Evolutionary conservation across 2,329 filamentous ascomycete genomes (phyloP).

Genomic region (Dothideomycetes sp.): DNA sequence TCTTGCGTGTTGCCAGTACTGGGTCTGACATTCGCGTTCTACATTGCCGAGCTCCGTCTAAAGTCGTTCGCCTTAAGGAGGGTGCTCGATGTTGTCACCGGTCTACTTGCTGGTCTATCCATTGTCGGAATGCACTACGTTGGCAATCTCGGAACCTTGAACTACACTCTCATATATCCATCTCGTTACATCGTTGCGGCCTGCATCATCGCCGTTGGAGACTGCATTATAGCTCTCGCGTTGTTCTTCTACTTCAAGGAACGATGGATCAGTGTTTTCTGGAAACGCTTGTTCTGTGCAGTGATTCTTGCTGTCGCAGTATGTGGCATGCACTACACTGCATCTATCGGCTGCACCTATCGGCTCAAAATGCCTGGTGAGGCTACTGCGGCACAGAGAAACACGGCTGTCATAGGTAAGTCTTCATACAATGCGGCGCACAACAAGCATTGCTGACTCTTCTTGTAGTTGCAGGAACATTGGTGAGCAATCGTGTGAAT

Average conservation of each 20-base stretch:
- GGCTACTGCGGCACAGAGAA: slow-evolving; percentile 33
- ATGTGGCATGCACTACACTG: slow-evolving; percentile 82
- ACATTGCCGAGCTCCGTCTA: slow-evolving; percentile 44
- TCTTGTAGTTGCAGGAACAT: slow-evolving; percentile 58
- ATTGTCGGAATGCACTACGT: slow-evolving; percentile 83
- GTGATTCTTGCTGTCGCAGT: slow-evolving; percentile 61
- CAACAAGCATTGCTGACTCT: too few relatives aligned
- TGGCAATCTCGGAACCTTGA: slow-evolving; percentile 71
- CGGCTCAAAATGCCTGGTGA: slow-evolving; percentile 37
- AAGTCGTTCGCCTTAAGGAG: slow-evolving; percentile 19
- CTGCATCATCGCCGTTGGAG: slow-evolving; percentile 59
- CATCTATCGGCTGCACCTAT: slow-evolving; percentile 60
- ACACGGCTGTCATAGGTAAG: slow-evolving; percentile 62
- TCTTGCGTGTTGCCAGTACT: slow-evolving; percentile 73
- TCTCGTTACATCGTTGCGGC: slow-evolving; percentile 54
- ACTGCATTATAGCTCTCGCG: slow-evolving; percentile 57
- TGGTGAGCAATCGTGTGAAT: slow-evolving; percentile 40
- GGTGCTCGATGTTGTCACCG: slow-evolving; percentile 41
- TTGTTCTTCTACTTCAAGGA: slow-evolving; percentile 70
- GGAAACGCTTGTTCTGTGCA: slow-evolving; percentile 59
- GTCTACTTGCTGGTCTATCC: slow-evolving; percentile 59
- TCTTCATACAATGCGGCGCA: too few relatives aligned
- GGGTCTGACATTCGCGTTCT: slow-evolving; percentile 63
- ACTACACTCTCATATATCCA: slow-evolving; percentile 58
- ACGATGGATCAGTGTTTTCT: slow-evolving; percentile 68